Conservation (phyloP, 2,329 filamentous ascomycete genomes). For the Alternaria ventricosa region DNA sequence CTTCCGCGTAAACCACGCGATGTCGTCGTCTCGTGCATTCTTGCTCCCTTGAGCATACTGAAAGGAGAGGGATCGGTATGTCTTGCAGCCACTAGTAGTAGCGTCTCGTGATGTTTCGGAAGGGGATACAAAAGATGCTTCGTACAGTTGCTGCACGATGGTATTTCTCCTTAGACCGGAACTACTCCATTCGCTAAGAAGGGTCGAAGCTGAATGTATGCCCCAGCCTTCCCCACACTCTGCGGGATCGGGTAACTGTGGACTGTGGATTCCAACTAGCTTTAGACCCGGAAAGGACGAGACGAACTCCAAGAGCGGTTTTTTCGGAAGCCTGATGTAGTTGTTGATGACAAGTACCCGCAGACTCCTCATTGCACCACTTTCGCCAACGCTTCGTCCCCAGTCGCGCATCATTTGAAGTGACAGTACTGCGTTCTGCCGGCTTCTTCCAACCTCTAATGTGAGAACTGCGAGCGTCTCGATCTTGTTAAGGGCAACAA, state of each 20-base stretch:
- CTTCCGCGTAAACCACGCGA: constrained; percentile 16
- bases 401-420: constrained; percentile 21
- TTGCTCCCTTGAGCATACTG: neutral
- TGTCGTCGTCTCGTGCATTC: neutral
- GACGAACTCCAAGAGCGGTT: constrained; percentile 10
- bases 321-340: constrained; percentile 7
- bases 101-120: neutral
- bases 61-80: constrained; percentile 8
- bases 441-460: constrained; percentile 3
- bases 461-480: constrained; percentile 24
- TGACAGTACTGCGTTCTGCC: neutral
- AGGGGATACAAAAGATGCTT: constrained; percentile 4
- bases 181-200: constrained; percentile 7
- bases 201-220: neutral
- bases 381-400: constrained; percentile 26
- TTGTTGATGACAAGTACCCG: constrained; percentile 20
- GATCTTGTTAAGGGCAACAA: constrained; percentile 23
- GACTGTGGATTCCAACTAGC: constrained; percentile 18
- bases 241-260: neutral
- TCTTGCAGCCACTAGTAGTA: neutral
- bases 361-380: constrained; percentile 23
- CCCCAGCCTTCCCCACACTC: constrained; percentile 6
- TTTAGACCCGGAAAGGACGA: constrained; percentile 21
- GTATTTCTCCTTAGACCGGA: constrained; percentile 6
- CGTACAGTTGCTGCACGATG: constrained; percentile 23